Conservation (phyloP, 2,329 filamentous ascomycete species). For the Seiridium cupressi region DNA sequence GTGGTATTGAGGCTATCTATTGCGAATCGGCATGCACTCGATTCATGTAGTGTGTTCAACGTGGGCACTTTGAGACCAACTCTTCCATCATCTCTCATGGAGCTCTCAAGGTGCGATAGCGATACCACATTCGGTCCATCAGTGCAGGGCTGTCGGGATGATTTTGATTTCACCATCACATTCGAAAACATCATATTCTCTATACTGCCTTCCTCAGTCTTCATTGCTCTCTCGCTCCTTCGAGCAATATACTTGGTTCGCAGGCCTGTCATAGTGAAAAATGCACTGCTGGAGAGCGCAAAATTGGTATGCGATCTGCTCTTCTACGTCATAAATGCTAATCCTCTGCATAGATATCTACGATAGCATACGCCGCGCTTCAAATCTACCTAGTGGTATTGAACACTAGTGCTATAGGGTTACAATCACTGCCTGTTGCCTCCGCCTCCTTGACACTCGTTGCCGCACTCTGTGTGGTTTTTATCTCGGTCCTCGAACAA, state of each 20-base stretch:
- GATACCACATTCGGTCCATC: neutral
- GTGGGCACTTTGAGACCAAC: too few species aligned
- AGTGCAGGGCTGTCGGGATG: neutral
- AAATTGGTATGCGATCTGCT: too few species aligned
- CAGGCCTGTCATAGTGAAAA: conserved; percentile 22
- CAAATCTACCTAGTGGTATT: too few species aligned
- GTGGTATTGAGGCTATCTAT: too few species aligned
- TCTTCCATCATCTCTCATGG: too few species aligned
- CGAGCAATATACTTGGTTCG: too few species aligned
- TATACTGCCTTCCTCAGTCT: conserved; percentile 23
- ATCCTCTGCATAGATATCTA: too few species aligned
- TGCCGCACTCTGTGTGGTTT: conserved; percentile 17
- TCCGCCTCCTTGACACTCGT: conserved; percentile 24
- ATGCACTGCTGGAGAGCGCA: conserved; percentile 12
- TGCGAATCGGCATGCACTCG: too few species aligned
- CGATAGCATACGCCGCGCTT: too few species aligned
- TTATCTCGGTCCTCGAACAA: conserved; percentile 11
- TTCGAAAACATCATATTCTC: conserved; percentile 31
- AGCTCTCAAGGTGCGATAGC: neutral
- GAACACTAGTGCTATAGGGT: neutral
- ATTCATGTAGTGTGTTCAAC: too few species aligned
- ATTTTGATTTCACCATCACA: conserved; percentile 25
- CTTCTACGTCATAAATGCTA: too few species aligned
- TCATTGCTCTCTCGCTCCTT: conserved; percentile 25
- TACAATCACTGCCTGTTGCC: conserved; percentile 21